These are phyloP conservation scores for Austroboletus rostrupii DNA, from an alignment of 1,284 basidiomycete genomes.

Conservation along the genomic window DNA sequence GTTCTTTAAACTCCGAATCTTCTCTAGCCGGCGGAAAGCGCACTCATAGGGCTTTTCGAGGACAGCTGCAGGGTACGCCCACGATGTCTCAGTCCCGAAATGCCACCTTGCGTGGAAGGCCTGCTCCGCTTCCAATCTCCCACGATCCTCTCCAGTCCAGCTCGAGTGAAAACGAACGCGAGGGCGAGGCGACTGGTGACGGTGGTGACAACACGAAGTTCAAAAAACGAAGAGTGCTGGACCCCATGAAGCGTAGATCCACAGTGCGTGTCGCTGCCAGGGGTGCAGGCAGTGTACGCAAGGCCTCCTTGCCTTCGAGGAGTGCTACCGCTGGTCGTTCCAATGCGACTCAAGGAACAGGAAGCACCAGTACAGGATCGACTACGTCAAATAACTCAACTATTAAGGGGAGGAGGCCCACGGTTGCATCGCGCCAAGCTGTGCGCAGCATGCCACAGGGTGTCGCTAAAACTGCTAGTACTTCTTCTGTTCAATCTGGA, in stretches of 20 bases:
- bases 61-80: constrained; percentile 1
- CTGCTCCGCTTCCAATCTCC: background rate
- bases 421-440: constrained; percentile 9
- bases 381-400: constrained; percentile 8
- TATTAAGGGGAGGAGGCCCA: constrained; percentile 15
- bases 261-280: constrained; percentile 27
- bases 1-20: constrained; percentile 38
- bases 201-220: constrained; percentile 6
- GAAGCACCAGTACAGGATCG: constrained; percentile 13
- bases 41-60: constrained; percentile 13
- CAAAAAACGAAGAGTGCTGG: constrained; percentile 29
- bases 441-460: constrained; percentile 11
- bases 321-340: constrained; percentile 3
- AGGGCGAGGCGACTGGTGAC: constrained; percentile 4
- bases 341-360: constrained; percentile 8
- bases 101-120: constrained; percentile 28
- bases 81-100: constrained; percentile 14
- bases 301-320: constrained; percentile 12
- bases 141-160: constrained; percentile 18
- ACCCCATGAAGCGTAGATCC: constrained; percentile 25
- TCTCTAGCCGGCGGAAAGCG: constrained; percentile 36
- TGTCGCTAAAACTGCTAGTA: constrained; percentile 18
- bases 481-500: constrained; percentile 28
- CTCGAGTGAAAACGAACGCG: constrained; percentile 24
- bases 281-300: constrained; percentile 14